Base-by-base conservation (phyloP, 2,329 filamentous ascomycete genomes). In the Verticillium nonalfalfae region DNA sequence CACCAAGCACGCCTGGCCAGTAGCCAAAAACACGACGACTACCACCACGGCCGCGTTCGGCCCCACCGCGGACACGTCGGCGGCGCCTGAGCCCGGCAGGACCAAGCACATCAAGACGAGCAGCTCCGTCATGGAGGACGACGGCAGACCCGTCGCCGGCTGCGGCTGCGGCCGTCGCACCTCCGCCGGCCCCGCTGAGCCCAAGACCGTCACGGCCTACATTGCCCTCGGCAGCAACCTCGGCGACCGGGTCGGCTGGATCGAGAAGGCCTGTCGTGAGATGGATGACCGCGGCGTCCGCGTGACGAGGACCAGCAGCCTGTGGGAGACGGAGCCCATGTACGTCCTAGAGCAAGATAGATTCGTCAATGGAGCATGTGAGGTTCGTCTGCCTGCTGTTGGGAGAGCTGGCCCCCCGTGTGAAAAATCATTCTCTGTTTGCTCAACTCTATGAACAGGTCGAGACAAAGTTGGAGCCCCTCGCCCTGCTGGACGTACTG, bases 311-410 rank as follows among this genome's bases (percentile, higher is more conserved):
- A 97, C 94, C 0, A 98, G 94, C 73, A 89, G 87, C 64, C 80
- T 99, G 3, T 99, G 95, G 84, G 93, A 98, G 78, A 99, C 94
- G 3, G 87, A 91, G 68, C 92, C 95, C 26, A 99, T 99, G 95
- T 99, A 99, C 75, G 90, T 97, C 65, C 79, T 90, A 65, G 90
- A 97, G 65, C 95, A 99, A 74, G 87, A 88, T 65, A 85, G 85
- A 35, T 99, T 99, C 71, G 79, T 97, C 57, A 99, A 99, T 72
- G 95, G 93, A 21, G 93, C 88, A 61, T 97, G 92, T 74, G 91
- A 96, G 86, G 93, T 96, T 74, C 73, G 86, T 79, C 57, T 57
- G 21, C 18, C 36, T 33, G 54, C 58, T 59, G 60, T 60, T 63
- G 63, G 52, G 4, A 5, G 4, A 33, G 15, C 33, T 31, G 52